Evolutionary conservation across 345 rosid genomes (phyloP), one percentile per base, ranked within the genome.

Genomic region (Aquilaria malaccensis): DNA sequence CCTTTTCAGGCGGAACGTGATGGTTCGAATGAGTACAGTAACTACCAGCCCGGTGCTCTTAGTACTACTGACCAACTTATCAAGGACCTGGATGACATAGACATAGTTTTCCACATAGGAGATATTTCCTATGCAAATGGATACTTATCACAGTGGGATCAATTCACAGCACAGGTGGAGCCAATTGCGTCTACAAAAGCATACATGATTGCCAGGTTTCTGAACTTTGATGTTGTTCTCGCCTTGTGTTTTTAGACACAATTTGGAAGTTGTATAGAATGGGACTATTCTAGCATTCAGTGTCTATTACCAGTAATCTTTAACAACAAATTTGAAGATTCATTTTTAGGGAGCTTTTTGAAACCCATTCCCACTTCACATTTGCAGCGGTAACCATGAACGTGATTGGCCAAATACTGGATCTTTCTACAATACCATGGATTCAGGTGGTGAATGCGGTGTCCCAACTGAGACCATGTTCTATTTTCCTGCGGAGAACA

Each of bases 71-170:
- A 85, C 67, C 89, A 85, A 64, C 73, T 88, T 67, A 76, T 85
- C 62, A 80, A 65, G 56, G 96, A 88, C 76, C 67, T 83, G 65
- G 64, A 59, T 61, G 61, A 88, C 75, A 68, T 80, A 51, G 86
- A 88, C 76, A 79, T 85, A 66, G 85, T 88, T 59, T 83, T 85
- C 71, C 96, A 83, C 73, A 85, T 85, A 31, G 96, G 96, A 63
- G 96, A 88, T 54, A 49, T 88, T 52, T 54, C 80, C 3, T 88
- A 88, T 71, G 51, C 96, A 11, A 88, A 88, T 63, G 96, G 96
- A 15, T 88, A 88, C 67, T 22, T 88, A 63, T 85, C 96, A 2
- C 87, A 88, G 70, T 88, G 96, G 96, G 96, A 88, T 68, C 96
- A 88, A 65, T 88, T 88, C 79, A 88, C 96, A 13, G 80, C 96